Base-by-base conservation (phyloP, 192 early-diverging fungal species). In the Chytriomyces hyalinus region DNA sequence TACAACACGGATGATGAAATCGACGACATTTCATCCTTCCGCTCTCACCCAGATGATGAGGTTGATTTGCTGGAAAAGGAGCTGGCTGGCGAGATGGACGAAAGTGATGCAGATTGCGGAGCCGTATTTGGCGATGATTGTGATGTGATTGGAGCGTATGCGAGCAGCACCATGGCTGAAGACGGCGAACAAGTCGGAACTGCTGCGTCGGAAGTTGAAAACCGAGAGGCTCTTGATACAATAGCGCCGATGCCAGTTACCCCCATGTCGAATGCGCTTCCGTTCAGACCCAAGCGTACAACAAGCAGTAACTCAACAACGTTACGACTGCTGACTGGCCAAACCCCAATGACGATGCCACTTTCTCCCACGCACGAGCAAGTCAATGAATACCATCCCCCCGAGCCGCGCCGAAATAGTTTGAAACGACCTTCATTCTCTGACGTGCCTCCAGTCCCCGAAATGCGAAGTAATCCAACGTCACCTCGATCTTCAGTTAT, bases 91-190 rank as follows among this genome's bases (percentile, higher is more conserved):
- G 53, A 57, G 20, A 20, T n/a, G 13, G 20, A n/a, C 20, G 36
- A 36, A 36, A 57, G 13, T 43, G 69, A 71, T 22, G 10, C 9
- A 44, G 69, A 71, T 22, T 43, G 50, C 20, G 36, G 15, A n/a
- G 69, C 59, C 10, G 71, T 62, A 57, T 57, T n/a, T 57, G 53
- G 20, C 53, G 53, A 57, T 57, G 15, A n/a, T 13, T 13, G 20
- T 57, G 53, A 57, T 57, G 53, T 20, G 53, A 57, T 13, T 57
- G 53, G 53, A 13, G 53, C 13, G 1, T 57, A 57, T 57, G 53
- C 13, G 15, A 57, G 36, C 36, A 36, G 36, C 36, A 36, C 36
- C 4, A 36, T 36, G 36, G 36, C 36, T 36, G 36, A 36, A 36
- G 4, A 36, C 36, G 36, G 36, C 36, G 36, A 36, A 36, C 36